Evolutionary conservation across 345 rosid species (phyloP).

Genomic region (Erodium maritimum): DNA sequence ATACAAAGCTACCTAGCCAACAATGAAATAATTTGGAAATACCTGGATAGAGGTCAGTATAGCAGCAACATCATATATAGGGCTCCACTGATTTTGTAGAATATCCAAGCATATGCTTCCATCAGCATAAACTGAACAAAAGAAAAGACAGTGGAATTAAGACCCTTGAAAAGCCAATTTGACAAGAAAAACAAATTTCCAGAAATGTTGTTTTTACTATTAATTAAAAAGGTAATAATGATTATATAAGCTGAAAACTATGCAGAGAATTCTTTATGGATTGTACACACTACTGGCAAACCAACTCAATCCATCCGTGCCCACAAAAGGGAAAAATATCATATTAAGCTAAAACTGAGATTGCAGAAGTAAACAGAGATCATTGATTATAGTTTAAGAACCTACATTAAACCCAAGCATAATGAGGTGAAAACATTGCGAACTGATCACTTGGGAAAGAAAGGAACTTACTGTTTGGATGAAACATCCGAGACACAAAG

Average conservation of each 20-base stretch:
- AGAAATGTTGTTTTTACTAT: too few relatives aligned
- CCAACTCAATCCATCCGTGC: neutral
- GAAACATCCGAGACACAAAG: constrained; percentile 78
- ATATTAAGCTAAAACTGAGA: neutral
- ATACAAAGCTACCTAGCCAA: neutral
- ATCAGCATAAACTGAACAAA: constrained; percentile 57
- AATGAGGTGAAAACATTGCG: neutral
- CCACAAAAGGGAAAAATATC: neutral
- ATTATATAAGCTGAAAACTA: too few relatives aligned
- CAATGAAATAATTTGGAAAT: neutral
- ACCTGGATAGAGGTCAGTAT: constrained; percentile 84
- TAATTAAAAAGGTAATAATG: too few relatives aligned
- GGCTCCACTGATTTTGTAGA: constrained; percentile 83
- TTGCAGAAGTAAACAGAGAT: too few relatives aligned
- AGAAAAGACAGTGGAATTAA: neutral
- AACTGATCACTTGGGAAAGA: neutral
- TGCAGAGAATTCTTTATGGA: too few relatives aligned
- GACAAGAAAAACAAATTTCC: neutral
- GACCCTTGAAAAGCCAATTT: neutral
- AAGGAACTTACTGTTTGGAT: constrained; percentile 57
- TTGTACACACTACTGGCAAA: neutral
- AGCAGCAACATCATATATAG: constrained; percentile 77
- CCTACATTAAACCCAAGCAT: neutral
- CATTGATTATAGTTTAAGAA: too few relatives aligned
- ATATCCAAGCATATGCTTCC: constrained; percentile 84